Evolutionary conservation across 192 early-diverging fungal genomes (phyloP), one percentile per base, ranked within the genome.

Genomic region (Lunasporangiospora selenospora): DNA sequence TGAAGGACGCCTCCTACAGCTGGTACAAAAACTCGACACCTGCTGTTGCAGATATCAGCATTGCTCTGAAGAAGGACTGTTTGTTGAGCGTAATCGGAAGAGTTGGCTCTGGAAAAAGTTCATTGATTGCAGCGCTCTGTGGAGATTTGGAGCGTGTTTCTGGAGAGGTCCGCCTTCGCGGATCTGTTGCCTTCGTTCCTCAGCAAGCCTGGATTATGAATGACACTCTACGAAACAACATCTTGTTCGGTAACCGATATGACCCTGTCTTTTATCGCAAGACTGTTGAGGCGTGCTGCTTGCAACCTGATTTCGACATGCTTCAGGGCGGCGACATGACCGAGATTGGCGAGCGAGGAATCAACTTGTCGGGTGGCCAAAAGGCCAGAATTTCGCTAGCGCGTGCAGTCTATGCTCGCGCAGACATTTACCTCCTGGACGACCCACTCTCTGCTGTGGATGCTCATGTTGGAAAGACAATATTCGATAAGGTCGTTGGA

Each of bases 171-270:
- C 65, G 57, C 10, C 49, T 98, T 11, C 81, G 88, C 29, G 84
- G 82, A 23, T 77, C 79, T 9, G 79, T 92, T 16, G 91, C 92
- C 9, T 93, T 91, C 79, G 90, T 73, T 23, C 69, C 69, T 3
- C 69, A 73, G 34, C 69, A 73, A 40, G 85, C 98, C 8, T 99
- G 96, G 96, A 93, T 99, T 49, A 92, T 96, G 90, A 99, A 99
- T 57, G 89, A 88, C 13, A 94, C 92, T 4, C 53, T 99, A 34
- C 85, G 92, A 34, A 92, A 95, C 34, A 99, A 99, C 75, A 92
- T 99, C 73, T 48, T 92, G 10, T 96, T 98, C 84, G 96, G 95
- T 4, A 81, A 85, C 58, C 66, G 80, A 1, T 95, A 80, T 66
- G 88, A 95, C 44, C 77, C 81, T 10, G 75, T 67, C 6, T 73